Base-by-base conservation (phyloP, 192 early-diverging fungal genomes). In the Entrophospora sp. region DNA sequence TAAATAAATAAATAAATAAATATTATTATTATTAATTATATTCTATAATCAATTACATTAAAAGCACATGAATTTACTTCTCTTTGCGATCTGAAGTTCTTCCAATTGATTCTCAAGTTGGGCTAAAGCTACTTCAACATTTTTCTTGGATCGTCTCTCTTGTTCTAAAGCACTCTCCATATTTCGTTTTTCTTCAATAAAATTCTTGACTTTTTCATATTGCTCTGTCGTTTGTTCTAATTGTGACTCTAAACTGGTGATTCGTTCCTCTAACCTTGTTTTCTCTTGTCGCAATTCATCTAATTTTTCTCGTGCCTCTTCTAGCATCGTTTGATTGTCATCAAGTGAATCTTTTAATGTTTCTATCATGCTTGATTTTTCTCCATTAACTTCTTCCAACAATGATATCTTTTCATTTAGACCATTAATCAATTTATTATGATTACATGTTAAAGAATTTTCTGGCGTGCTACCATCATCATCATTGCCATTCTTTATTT, bases 21-120 rank as follows among this genome's bases (percentile, higher is more conserved):
- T n/a, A n/a, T n/a, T n/a, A n/a, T n/a, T n/a, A n/a, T n/a, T n/a
- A n/a, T n/a, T n/a, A n/a, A n/a, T n/a, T n/a, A n/a, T n/a, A n/a
- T n/a, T n/a, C n/a, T n/a, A n/a, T n/a, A 61, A 77, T 51, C 18
- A 46, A 46, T 4, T 20, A 46, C 3, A 9, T 46, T 46, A 46
- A 14, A 46, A 46, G 45, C 45, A 46, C 45, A 46, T 46, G 12
- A 46, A 46, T 46, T 46, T 46, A 46, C 24, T 46, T 46, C 12
- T 46, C 18, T 46, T 46, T 5, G 45, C 18, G 18, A 46, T 22
- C n/a, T n/a, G n/a, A 22, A 46, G 24, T 46, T 46, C 18, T 46
- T 46, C 45, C 3, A 46, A n/a, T 46, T 46, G 45, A 46, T 22
- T 46, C 24, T 46, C 45, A 24, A 46, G 45, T 46, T 46, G 18